Evolutionary conservation across 2,329 filamentous ascomycete genomes (phyloP).

Genomic region (Lasiodiplodia citricola): DNA sequence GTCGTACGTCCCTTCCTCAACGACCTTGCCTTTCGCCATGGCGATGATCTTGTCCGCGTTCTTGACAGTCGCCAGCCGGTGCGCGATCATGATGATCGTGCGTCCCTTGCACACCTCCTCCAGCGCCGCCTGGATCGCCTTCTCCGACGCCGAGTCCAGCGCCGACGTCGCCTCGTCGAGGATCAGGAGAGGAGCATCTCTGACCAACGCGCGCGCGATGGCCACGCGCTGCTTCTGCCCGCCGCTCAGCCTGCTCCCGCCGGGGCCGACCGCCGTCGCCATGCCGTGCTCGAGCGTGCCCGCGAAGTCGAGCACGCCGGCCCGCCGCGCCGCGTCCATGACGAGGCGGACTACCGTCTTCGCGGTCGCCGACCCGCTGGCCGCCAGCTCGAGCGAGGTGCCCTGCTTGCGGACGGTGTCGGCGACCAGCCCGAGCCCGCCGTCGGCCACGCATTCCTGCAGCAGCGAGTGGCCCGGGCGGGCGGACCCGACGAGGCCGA

Average conservation of each 20-base stretch:
- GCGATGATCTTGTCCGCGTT: conserved; percentile 50
- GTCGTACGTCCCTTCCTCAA: conserved; percentile 46
- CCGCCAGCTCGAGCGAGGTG: not conserved
- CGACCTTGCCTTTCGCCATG: conserved; percentile 44
- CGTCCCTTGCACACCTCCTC: conserved; percentile 56
- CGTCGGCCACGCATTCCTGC: not conserved
- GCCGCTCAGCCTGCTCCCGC: conserved; percentile 81
- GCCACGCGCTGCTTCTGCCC: conserved; percentile 95
- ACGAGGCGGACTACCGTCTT: not conserved
- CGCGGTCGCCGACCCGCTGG: not conserved
- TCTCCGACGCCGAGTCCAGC: conserved; percentile 50
- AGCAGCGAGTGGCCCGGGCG: not conserved
- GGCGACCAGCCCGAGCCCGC: conserved; percentile 23
- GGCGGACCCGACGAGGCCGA: conserved; percentile 44
- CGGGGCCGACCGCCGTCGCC: conserved; percentile 78
- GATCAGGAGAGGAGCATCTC: conserved; percentile 80
- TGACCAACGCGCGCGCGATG: conserved; percentile 86
- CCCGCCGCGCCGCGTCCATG: not conserved
- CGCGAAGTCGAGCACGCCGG: conserved; percentile 3
- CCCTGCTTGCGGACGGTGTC: conserved; percentile 57
- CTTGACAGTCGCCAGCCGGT: conserved; percentile 46
- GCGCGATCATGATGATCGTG: conserved; percentile 50
- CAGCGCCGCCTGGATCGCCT: conserved; percentile 70
- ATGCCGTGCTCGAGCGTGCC: conserved; percentile 60
- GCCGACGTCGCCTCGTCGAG: conserved; percentile 38